Percentiles rank a stretch among this genome's conserved stretches.
These are phyloP conservation scores for Plantago major DNA, from an alignment of 257 asterid species.

Conservation along the genomic window DNA sequence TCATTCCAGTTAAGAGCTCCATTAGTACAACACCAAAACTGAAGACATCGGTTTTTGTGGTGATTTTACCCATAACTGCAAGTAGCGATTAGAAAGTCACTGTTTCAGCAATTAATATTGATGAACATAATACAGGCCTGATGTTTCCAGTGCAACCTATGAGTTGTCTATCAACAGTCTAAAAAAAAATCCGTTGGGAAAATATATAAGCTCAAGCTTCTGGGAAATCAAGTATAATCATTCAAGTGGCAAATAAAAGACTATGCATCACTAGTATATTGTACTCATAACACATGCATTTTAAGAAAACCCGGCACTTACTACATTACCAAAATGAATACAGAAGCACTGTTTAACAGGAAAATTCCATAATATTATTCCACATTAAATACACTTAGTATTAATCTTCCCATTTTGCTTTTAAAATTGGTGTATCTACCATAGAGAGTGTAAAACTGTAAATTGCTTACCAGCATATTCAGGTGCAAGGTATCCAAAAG, in stretches of 20 bases:
- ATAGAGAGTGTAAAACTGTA: not conserved
- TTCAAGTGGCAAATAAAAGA: too few species aligned
- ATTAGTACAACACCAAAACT: slow-evolving; percentile 85
- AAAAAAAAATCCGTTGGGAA: too few species aligned
- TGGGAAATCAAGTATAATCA: too few species aligned
- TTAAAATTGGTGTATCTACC: not conserved
- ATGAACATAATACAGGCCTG: too few species aligned
- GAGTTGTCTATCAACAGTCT: too few species aligned
- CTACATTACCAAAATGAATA: too few species aligned
- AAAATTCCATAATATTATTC: not conserved
- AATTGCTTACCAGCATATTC: slow-evolving; percentile 73
- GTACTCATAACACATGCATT: too few species aligned
- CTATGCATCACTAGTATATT: too few species aligned
- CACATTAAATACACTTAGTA: not conserved
- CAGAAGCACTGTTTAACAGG: not conserved
- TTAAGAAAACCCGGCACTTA: too few species aligned
- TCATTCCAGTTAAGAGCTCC: slow-evolving; percentile 88
- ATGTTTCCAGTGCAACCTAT: too few species aligned
- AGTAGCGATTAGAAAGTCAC: not conserved
- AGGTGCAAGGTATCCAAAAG: slow-evolving; percentile 90
- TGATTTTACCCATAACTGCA: slow-evolving; percentile 84
- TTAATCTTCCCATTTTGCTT: not conserved
- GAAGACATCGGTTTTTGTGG: slow-evolving; percentile 82
- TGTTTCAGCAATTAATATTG: not conserved
- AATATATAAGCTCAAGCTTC: too few species aligned